Evolutionary conservation across 495 filamentous ascomycete genomes (phyloP), one percentile per base, ranked within the genome.

Genomic region (Filosporella fistucella): DNA sequence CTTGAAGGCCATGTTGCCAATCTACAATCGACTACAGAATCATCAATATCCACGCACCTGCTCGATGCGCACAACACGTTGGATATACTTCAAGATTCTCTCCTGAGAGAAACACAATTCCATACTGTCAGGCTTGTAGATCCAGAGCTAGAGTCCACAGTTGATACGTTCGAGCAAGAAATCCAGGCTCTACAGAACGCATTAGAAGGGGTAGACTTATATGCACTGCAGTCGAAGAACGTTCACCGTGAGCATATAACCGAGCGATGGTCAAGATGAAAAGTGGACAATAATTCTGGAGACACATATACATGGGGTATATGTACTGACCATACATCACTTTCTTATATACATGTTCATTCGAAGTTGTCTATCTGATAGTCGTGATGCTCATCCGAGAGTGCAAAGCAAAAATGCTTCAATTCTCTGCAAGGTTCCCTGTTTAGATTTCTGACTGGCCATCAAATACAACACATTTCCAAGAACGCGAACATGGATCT

Each of bases 381-480:
- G n/a, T n/a, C n/a, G n/a, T n/a, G n/a, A n/a, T n/a, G n/a, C n/a
- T n/a, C n/a, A n/a, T n/a, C n/a, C n/a, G n/a, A n/a, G n/a, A n/a
- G n/a, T n/a, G n/a, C n/a, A n/a, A n/a, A n/a, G n/a, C 17, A 66
- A 33, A 39, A 57, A 16, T 8, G 16, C 48, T 54, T 82, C 73
- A 37, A 85, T 65, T 42, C 58, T 62, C n/a, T 46, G 52, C 12
- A 85, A 39, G 3, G 72, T 71, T 41, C 74, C 68, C 21, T 64
- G 55, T 17, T 61, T 72, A 1, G 77, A 77, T 1, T 71, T 85
- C 57, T 83, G 72, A 53, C 81, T 79, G 4, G 83, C 76, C 85
- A 91, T 89, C 22, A 89, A 52, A 63, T 91, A 91, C 3, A 89
- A 62, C 14, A 88, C 81, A 64, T 89, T 88, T 0, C 86, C 86